These are phyloP conservation scores for Logfia minima DNA, from an alignment of 129 eudicot species.

Conservation along the genomic window DNA sequence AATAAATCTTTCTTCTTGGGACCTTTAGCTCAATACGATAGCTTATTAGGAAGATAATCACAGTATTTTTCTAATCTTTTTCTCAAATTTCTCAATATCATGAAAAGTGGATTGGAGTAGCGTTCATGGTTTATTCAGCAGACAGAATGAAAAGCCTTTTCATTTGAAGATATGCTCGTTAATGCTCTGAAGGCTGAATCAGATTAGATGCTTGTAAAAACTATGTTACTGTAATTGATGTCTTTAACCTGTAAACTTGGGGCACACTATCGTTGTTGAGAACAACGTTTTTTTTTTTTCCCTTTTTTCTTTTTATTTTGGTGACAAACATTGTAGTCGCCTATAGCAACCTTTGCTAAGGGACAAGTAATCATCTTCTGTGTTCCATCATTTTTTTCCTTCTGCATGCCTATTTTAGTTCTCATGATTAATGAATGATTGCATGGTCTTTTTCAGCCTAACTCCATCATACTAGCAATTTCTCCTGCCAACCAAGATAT, in stretches of 20 bases:
- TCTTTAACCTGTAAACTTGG: neutral
- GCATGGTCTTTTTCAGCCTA: conserved; percentile 48
- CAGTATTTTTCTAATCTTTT: no score
- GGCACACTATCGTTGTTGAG: neutral
- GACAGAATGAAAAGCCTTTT: neutral
- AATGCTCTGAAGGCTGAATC: neutral
- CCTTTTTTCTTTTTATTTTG: no score
- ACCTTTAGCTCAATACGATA: no score
- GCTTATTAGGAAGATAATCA: no score
- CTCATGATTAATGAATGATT: neutral
- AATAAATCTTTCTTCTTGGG: no score
- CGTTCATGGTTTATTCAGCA: neutral
- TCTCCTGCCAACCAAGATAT: conserved; percentile 79
- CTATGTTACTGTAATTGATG: neutral
- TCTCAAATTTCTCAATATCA: no score
- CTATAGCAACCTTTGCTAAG: neutral
- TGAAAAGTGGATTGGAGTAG: neutral
- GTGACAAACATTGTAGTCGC: neutral
- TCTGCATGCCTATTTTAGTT: conserved; percentile 7
- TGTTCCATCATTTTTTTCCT: neutral
- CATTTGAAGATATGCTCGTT: neutral
- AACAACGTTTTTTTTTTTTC: neutral
- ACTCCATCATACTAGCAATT: conserved; percentile 63
- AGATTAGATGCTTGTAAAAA: neutral
- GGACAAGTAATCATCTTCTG: neutral